Conservation (phyloP, 257 asterid species). For the Fraxinus anomala region DNA sequence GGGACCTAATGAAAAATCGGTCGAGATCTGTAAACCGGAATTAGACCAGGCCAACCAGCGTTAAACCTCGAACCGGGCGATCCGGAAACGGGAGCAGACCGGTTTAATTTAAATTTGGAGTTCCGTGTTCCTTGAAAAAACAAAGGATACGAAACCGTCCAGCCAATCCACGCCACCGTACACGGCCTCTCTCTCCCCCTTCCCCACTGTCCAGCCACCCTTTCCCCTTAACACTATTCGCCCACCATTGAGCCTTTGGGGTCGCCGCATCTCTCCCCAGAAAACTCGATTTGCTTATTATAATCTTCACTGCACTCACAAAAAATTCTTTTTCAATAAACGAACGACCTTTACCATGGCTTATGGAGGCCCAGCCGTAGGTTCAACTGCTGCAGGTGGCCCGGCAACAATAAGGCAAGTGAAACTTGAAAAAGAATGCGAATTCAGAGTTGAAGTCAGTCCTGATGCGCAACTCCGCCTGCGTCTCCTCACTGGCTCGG, state of each 20-base stretch:
- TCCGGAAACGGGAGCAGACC: too few relatives aligned
- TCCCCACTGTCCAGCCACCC: not conserved
- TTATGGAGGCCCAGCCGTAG: conserved; percentile 64
- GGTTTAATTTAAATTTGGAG: too few relatives aligned
- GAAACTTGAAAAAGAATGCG: conserved; percentile 89
- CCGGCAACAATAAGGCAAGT: conserved; percentile 60
- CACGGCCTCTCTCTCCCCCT: not conserved
- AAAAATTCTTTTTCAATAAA: not conserved
- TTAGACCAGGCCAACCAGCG: too few relatives aligned
- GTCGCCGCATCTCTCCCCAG: not conserved
- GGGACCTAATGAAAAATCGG: too few relatives aligned
- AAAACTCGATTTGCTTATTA: not conserved
- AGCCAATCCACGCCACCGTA: not conserved
- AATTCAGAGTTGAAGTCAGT: conserved; percentile 85
- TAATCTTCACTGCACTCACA: not conserved
- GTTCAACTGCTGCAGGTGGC: conserved; percentile 43
- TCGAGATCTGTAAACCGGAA: too few relatives aligned
- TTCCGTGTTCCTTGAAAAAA: too few relatives aligned
- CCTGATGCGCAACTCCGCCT: conserved; percentile 78
- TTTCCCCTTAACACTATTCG: not conserved
- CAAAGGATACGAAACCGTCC: not conserved
- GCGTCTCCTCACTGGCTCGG: conserved; percentile 71
- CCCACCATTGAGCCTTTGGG: not conserved
- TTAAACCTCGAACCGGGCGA: too few relatives aligned
- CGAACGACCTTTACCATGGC: conserved; percentile 40